Evolutionary conservation across 768 basidiomycete genomes (phyloP).

Genomic region (Collybia sordida): DNA sequence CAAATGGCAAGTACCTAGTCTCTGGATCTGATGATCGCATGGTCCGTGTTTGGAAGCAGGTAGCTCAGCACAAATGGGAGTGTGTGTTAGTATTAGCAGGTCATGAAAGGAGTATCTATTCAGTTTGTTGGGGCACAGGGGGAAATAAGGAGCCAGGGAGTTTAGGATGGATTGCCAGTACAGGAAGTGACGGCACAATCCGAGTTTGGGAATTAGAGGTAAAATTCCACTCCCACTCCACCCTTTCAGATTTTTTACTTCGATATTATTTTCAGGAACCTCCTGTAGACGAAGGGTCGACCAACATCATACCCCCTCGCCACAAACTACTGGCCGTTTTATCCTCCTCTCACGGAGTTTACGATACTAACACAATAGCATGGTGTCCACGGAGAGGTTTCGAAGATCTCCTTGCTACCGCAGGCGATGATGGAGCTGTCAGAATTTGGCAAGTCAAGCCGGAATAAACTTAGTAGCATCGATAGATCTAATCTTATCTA

Average conservation of each 20-base stretch:
- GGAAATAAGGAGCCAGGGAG: conserved; percentile 27
- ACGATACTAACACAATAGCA: conserved; percentile 80
- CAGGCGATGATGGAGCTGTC: conserved; percentile 83
- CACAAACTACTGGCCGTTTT: conserved; percentile 57
- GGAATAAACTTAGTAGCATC: conserved; percentile 25
- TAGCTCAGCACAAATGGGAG: conserved; percentile 61
- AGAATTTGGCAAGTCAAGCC: conserved; percentile 62
- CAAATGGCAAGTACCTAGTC: conserved; percentile 77
- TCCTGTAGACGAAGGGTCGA: conserved; percentile 8
- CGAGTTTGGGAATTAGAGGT: conserved; percentile 79
- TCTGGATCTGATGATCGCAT: conserved; percentile 85
- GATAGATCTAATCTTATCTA: conserved; percentile 13
- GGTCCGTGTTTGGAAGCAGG: conserved; percentile 81
- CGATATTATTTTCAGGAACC: conserved; percentile 23
- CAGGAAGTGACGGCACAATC: conserved; percentile 83
- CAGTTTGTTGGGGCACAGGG: conserved; percentile 68
- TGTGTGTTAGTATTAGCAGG: conserved; percentile 57
- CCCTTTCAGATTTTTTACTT: neutral
- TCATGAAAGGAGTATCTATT: conserved; percentile 78
- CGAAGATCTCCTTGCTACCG: conserved; percentile 71
- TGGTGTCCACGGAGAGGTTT: conserved; percentile 78
- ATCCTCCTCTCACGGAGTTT: conserved; percentile 72
- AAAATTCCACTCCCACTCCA: conserved; percentile 16
- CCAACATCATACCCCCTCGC: conserved; percentile 15
- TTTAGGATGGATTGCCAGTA: conserved; percentile 83